Evolutionary conservation across 75 land plant genomes (phyloP), one percentile per base, ranked within the genome.

Genomic region (Cryptomeria japonica): DNA sequence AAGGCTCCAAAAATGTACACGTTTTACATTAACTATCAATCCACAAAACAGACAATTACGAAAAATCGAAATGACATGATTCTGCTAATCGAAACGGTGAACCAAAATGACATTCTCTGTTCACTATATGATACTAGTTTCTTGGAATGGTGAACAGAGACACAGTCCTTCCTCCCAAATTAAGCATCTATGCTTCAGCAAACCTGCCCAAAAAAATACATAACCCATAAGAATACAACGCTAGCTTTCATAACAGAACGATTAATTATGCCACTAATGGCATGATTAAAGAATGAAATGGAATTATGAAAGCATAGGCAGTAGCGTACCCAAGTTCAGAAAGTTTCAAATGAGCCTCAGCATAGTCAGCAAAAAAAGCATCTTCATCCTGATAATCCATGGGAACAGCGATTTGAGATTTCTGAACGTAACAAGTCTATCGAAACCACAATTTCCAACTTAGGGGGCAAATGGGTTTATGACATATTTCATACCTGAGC

Each of bases 341-440:
- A 37, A 97, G 96, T 91, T 92, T 95, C 90, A 91, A 68, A 84
- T 97, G 99, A 77, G 97, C 96, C 39, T 89, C 96, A 28, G 95
- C 91, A 87, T 97, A 97, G 87, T 96, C 99, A 22, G 91, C 92
- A 90, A 97, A 97, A 92, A 97, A 97, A 32, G 92, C 94, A 87
- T 97, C 99, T 88, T 97, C 99, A 87, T 97, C 99, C 97, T 97
- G 88, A 5, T n/a, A 9, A 55, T 34, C 15, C 32, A 44, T 8
- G 4, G 42, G 3, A 46, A 28, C 13, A 82, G 34, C 47, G 2
- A 28, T 8, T n/a, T 46, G 16, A 82, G 3, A 46, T 82, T 82
- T 31, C 31, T n/a, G 5, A 44, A 4, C 0, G 31, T 32, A 42
- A 44, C 10, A n/a, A 41, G 0, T 46, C 0, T 13, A 46, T 46